A percentile compares a stretch with the other conserved stretches of the same genome.
These are phyloP conservation scores for Kodamaea neixiangensis DNA, from an alignment of 805 yeast genomes.

Conservation along the genomic window DNA sequence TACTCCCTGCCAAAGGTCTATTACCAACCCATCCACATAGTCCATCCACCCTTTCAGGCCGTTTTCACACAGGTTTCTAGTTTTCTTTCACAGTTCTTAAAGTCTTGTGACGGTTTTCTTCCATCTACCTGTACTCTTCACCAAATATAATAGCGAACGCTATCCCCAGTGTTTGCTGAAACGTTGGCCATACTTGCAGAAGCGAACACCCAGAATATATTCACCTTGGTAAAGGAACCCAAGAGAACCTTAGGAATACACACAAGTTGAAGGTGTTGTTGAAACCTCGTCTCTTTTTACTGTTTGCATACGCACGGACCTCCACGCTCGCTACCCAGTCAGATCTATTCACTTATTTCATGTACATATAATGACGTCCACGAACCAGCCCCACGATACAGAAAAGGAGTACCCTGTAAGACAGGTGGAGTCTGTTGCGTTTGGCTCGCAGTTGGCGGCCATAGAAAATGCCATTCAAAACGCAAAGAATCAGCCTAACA, in stretches of 20 bases:
- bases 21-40: background rate
- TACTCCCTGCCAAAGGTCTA: background rate
- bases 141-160: background rate
- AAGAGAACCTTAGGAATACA: background rate
- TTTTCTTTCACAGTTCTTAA: background rate
- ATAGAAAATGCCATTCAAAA: slow-evolving; percentile 20
- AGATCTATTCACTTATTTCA: background rate
- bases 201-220: background rate
- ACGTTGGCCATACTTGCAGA: background rate
- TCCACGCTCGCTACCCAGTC: background rate
- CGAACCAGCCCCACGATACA: background rate
- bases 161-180: background rate
- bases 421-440: slow-evolving; percentile 27
- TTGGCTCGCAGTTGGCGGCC: slow-evolving; percentile 29
- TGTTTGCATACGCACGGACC: background rate
- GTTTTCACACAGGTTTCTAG: background rate
- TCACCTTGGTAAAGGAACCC: background rate
- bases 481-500: slow-evolving; percentile 11
- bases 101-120: background rate
- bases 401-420: slow-evolving; percentile 24
- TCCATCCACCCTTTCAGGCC: background rate
- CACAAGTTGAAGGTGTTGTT: background rate
- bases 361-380: slow-evolving; percentile 5
- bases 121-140: background rate
- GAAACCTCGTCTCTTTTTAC: background rate